phyloP scores from a whole-genome alignment of 1,284 basidiomycete species.

The Volvariella surrecta region DNA sequence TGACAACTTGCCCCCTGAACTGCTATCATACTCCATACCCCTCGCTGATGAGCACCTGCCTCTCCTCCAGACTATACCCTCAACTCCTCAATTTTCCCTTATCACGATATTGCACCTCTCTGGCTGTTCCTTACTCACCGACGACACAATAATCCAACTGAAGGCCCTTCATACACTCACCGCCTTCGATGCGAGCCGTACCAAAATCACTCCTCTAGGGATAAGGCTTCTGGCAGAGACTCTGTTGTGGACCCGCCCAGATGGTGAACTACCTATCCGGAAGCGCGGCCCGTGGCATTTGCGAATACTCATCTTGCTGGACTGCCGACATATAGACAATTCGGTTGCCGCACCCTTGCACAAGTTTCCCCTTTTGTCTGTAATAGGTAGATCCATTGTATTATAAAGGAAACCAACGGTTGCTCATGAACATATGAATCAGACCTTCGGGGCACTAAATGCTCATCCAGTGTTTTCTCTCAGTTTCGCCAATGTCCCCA shows the following conservation, averaged over 20 bases:
- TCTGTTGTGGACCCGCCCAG: slow-evolving; percentile 19
- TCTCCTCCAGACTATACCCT: slow-evolving; percentile 47
- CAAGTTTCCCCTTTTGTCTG: slow-evolving; percentile 43
- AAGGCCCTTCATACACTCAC: slow-evolving; percentile 41
- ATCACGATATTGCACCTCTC: slow-evolving; percentile 53
- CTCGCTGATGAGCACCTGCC: slow-evolving; percentile 46
- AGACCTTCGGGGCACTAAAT: slow-evolving; percentile 49
- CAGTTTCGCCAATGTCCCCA: slow-evolving; percentile 13
- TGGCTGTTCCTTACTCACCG: slow-evolving; percentile 41
- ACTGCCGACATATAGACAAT: slow-evolving; percentile 37
- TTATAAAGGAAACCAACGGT: slow-evolving; percentile 4
- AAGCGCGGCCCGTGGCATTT: slow-evolving; percentile 47
- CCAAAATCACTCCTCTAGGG: slow-evolving; percentile 41
- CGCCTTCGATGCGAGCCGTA: slow-evolving; percentile 54
- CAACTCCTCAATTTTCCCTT: slow-evolving; percentile 46
- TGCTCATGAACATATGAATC: slow-evolving; percentile 7
- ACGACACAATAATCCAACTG: slow-evolving; percentile 41
- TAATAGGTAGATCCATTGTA: slow-evolving; percentile 36
- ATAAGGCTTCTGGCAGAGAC: slow-evolving; percentile 35
- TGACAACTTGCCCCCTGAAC: slow-evolving; percentile 34
- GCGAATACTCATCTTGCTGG: slow-evolving; percentile 40
- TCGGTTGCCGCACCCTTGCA: slow-evolving; percentile 28
- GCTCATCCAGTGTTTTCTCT: slow-evolving; percentile 18
- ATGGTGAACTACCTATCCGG: slow-evolving; percentile 8
- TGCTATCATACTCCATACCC: slow-evolving; percentile 36